A percentile compares a stretch with the other conserved stretches of the same genome.
phyloP scores from a whole-genome alignment of 2,329 filamentous ascomycete genomes.

The Huntiella decipiens region DNA sequence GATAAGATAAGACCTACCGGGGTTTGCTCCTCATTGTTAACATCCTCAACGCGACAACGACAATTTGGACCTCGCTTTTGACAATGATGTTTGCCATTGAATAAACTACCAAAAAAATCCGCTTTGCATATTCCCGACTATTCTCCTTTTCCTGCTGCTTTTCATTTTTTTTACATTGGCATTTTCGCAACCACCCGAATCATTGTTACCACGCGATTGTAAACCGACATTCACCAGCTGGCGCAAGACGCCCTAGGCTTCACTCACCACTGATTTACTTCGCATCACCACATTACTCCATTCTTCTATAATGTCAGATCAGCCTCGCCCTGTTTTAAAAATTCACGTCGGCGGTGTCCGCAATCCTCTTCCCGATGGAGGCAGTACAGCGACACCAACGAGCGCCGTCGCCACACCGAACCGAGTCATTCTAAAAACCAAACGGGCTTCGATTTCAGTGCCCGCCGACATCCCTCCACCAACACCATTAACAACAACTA shows the following conservation, averaged over 20 bases:
- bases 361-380: constrained; percentile 11
- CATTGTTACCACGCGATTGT: no score
- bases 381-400: constrained; percentile 12
- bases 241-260: constrained; percentile 1
- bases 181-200: no score
- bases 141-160: no score
- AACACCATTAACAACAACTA: constrained; percentile 28
- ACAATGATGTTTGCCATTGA: no score
- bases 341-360: constrained; percentile 12
- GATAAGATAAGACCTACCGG: no score
- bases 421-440: constrained; percentile 24
- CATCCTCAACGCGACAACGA: no score
- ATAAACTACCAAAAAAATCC: no score
- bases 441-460: constrained; percentile 21
- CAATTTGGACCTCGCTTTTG: no score
- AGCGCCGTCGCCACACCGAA: constrained; percentile 11
- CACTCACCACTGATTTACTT: not conserved
- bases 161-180: no score
- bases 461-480: constrained; percentile 15
- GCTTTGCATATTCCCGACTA: no score
- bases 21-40: no score
- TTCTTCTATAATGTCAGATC: constrained; percentile 6
- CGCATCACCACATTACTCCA: not conserved
- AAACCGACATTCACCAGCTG: not conserved
- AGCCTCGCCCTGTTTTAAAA: constrained; percentile 15